phyloP scores from a whole-genome alignment of 108 stramenopile genomes.

The Schizochytrium sp. region DNA sequence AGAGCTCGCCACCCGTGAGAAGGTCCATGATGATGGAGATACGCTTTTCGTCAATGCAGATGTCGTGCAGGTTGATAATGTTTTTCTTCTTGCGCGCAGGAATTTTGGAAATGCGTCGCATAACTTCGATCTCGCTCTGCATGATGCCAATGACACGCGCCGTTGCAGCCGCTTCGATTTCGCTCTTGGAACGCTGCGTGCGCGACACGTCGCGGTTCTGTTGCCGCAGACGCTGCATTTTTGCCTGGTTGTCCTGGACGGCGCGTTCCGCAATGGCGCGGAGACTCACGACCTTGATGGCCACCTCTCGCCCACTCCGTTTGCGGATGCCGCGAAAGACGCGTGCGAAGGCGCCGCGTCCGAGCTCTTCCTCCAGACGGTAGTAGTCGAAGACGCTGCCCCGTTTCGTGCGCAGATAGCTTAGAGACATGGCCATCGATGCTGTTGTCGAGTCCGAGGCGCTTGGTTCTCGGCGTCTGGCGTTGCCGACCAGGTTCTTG shows the following conservation, averaged over 20 bases:
- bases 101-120: background rate
- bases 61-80: background rate
- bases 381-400: background rate
- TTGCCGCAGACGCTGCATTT: background rate
- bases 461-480: background rate
- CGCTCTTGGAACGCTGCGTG: background rate
- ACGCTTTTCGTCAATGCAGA: background rate
- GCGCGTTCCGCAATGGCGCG: background rate
- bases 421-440: background rate
- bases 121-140: conserved; percentile 7
- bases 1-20: conserved; percentile 81
- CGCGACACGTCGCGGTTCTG: background rate
- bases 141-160: background rate
- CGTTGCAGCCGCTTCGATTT: background rate
- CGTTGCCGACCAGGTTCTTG: background rate
- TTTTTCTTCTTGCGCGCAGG: background rate
- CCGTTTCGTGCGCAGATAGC: background rate
- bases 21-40: conserved; percentile 65
- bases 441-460: background rate
- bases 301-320: background rate
- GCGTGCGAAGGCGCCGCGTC: background rate
- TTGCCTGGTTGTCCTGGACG: background rate
- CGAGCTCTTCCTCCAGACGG: background rate
- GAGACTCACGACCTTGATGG: background rate
- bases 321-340: background rate